These are phyloP conservation scores for Gossypium thurberi DNA, from an alignment of 345 rosid species.

Conservation along the genomic window DNA sequence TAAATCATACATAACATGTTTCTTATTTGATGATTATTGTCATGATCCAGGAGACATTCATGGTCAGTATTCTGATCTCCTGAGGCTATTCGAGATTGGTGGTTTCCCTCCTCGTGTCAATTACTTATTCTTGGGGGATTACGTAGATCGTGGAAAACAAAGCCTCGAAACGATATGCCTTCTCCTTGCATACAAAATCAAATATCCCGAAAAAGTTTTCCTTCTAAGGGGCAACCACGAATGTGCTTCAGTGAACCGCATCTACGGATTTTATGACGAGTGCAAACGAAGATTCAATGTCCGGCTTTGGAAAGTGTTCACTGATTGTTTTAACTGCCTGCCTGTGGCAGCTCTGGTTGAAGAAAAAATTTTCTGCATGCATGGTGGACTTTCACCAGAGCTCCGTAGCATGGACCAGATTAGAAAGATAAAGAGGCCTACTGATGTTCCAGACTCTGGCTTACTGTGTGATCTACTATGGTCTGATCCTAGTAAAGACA, in stretches of 20 bases:
- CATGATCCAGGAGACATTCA: conserved; percentile 73
- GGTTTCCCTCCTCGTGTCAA: conserved; percentile 75
- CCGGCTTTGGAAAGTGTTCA: conserved; percentile 67
- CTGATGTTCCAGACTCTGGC: conserved; percentile 77
- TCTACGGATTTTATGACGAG: conserved; percentile 88
- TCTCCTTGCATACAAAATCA: conserved; percentile 79
- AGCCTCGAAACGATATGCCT: conserved; percentile 88
- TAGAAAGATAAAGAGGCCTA: conserved; percentile 59
- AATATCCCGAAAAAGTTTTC: conserved; percentile 69
- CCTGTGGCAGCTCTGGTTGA: conserved; percentile 83
- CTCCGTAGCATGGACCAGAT: conserved; percentile 56
- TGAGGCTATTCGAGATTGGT: conserved; percentile 76
- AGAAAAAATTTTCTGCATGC: conserved; percentile 85
- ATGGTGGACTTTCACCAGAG: conserved; percentile 88
- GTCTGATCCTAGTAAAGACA: conserved; percentile 71
- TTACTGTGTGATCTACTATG: conserved; percentile 89
- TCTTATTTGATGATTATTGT: not conserved
- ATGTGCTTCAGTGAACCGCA: conserved; percentile 78
- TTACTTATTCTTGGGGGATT: conserved; percentile 87
- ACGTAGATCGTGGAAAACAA: conserved; percentile 87
- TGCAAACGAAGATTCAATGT: conserved; percentile 75
- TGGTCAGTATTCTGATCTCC: conserved; percentile 89
- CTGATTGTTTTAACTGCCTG: conserved; percentile 82
- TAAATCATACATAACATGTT: not conserved
- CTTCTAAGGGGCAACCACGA: conserved; percentile 91